Conservation (phyloP, 331 rosid species). For the Quercus phellos region DNA sequence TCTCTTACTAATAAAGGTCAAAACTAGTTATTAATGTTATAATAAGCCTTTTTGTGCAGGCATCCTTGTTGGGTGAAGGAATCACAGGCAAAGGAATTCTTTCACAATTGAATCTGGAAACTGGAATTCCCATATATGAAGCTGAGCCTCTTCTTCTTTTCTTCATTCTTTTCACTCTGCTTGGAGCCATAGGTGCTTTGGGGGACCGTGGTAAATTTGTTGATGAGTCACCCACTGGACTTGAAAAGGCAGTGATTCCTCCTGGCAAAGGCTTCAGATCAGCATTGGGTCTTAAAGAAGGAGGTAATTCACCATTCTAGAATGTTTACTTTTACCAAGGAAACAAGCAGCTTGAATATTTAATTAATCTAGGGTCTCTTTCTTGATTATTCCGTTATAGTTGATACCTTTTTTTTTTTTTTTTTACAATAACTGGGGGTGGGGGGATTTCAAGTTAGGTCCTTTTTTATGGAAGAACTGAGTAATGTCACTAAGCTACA, state of each 20-base stretch:
- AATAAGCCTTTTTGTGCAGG: conserved; percentile 39
- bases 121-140: conserved; percentile 91
- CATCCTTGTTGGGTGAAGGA: conserved; percentile 87
- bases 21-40: neutral
- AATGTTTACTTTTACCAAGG: neutral
- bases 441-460: too few species aligned
- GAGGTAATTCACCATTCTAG: conserved; percentile 39
- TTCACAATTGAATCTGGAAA: conserved; percentile 77
- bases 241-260: conserved; percentile 59
- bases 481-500: too few species aligned
- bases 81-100: conserved; percentile 94
- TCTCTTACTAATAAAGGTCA: neutral
- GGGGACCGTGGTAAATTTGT: conserved; percentile 93
- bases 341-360: neutral
- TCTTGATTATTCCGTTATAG: too few species aligned
- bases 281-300: conserved; percentile 79
- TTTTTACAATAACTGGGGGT: too few species aligned
- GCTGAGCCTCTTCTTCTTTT: conserved; percentile 96
- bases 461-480: too few species aligned
- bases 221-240: conserved; percentile 66
- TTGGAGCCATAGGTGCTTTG: conserved; percentile 97
- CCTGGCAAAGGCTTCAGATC: conserved; percentile 65
- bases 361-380: too few species aligned
- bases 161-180: conserved; percentile 88
- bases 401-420: too few species aligned